Evolutionary conservation across 2,329 filamentous ascomycete species (phyloP).

Genomic region (Cordyceps farinosa): DNA sequence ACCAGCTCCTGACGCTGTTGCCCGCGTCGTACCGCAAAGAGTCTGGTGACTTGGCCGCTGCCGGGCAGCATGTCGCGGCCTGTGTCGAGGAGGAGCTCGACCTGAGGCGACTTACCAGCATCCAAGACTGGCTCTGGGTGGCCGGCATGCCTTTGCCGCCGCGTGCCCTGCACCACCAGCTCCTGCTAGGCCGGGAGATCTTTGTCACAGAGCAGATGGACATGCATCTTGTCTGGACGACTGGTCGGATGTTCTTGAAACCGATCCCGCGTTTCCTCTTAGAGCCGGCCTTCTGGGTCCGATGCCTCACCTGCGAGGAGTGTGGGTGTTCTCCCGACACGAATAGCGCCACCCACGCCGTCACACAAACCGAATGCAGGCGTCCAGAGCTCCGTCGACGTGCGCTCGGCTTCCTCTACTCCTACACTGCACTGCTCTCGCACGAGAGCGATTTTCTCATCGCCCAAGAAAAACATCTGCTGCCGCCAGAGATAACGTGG

Average conservation of each 20-base stretch:
- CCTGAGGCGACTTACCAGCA: no score
- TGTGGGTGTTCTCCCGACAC: neutral
- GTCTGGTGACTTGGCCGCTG: slow-evolving; percentile 15
- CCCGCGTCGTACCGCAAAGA: slow-evolving; percentile 39
- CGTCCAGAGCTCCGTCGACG: neutral
- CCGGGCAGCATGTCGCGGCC: neutral
- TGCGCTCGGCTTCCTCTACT: neutral
- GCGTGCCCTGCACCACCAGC: slow-evolving; percentile 27
- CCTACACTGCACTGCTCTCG: neutral
- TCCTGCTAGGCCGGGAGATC: slow-evolving; percentile 22
- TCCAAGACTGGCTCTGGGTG: slow-evolving; percentile 28
- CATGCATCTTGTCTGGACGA: slow-evolving; percentile 29
- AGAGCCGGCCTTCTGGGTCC: slow-evolving; percentile 18
- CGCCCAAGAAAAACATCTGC: neutral
- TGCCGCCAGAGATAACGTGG: neutral
- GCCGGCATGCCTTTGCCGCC: slow-evolving; percentile 27
- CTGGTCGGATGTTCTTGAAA: slow-evolving; percentile 31
- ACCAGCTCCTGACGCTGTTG: slow-evolving; percentile 17
- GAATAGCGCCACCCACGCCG: slow-evolving; percentile 24
- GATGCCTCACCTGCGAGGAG: neutral
- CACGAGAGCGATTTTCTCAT: neutral
- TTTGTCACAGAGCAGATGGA: slow-evolving; percentile 31
- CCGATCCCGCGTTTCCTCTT: slow-evolving; percentile 35
- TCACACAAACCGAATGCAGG: neutral
- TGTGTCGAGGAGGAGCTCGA: slow-evolving; percentile 18